Base-by-base conservation (phyloP, 1,284 basidiomycete genomes). In the Bondarzewia mesenterica region DNA sequence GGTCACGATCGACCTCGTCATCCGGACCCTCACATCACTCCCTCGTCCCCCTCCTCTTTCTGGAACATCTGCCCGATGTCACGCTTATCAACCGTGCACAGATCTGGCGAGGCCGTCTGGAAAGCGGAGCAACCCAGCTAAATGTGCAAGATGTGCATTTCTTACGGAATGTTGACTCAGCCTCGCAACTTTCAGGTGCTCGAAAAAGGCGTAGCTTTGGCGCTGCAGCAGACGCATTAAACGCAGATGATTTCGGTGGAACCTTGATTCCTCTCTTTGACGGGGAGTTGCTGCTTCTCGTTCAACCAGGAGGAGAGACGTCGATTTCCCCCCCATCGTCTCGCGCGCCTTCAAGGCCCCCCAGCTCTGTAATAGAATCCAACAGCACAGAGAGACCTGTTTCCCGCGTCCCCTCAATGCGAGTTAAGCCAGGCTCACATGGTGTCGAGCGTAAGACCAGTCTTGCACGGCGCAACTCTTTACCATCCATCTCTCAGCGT, bases 391-490 rank as follows among this genome's bases (percentile, higher is more conserved):
- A 75, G 18, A 74, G 72, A 50, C 49, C 66, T 5, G 58, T 85
- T 15, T 67, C 69, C 22, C 74, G 86, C 14, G 72, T 73, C 12
- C 82, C 85, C 0, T 87, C 85, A 4, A 85, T 89, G 46, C 78
- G 87, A 14, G 83, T 88, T 35, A 85, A 82, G 50, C 77, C 86
- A 1, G 73, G 77, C 26, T 78, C 78, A 0, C 76, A 82, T 26
- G 75, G 74, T 0, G 57, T 88, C 20, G 85, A 89, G 40, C 77
- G 87, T 14, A 89, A 89, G 60, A 71, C 80, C 10, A 89, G 85
- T 57, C 59, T 83, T 42, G 78, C 81, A 1, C 75, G 84, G 14
- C 73, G 87, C n/a, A 88, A 77, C 55, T 90, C 87, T 1, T 64
- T 90, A 7, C 88, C 87, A 18, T 76, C 83, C 0, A 71, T 89